These are phyloP conservation scores for Hyparrhenia diplandra DNA, from an alignment of 176 grass and related monocot species.

Conservation along the genomic window DNA sequence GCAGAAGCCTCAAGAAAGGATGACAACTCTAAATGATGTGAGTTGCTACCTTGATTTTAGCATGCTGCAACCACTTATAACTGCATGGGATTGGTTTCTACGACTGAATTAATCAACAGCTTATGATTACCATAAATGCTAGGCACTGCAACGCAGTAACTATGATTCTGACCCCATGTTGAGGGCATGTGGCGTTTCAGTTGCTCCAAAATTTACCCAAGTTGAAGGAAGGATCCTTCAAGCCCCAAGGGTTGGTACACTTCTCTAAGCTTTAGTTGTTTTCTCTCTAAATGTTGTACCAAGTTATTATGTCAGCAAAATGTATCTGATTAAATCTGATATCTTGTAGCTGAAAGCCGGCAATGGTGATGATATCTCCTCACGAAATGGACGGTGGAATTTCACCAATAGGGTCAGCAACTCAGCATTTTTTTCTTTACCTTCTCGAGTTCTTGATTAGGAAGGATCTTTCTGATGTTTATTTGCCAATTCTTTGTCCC, in stretches of 20 bases:
- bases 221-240: slow-evolving; percentile 67
- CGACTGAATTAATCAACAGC: background rate
- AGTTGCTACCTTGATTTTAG: slow-evolving; percentile 19
- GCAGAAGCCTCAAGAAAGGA: slow-evolving; percentile 81
- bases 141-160: slow-evolving; percentile 48
- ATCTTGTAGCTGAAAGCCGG: slow-evolving; percentile 55
- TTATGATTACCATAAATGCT: slow-evolving; percentile 20
- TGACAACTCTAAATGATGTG: slow-evolving; percentile 53
- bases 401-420: slow-evolving; percentile 68
- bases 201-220: slow-evolving; percentile 51
- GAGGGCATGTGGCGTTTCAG: slow-evolving; percentile 60
- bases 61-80: background rate
- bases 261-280: background rate
- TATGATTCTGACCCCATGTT: slow-evolving; percentile 73
- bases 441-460: background rate
- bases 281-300: background rate
- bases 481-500: background rate
- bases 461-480: slow-evolving; percentile 16
- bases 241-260: slow-evolving; percentile 55
- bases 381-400: slow-evolving; percentile 80
- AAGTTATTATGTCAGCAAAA: background rate
- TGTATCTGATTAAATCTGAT: slow-evolving; percentile 6
- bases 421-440: slow-evolving; percentile 27
- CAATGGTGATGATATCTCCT: slow-evolving; percentile 56
- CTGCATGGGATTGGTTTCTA: background rate